Evolutionary conservation across 495 filamentous ascomycete species (phyloP), one percentile per base, ranked within the genome.

Genomic region (Hypoxylon fragiforme): DNA sequence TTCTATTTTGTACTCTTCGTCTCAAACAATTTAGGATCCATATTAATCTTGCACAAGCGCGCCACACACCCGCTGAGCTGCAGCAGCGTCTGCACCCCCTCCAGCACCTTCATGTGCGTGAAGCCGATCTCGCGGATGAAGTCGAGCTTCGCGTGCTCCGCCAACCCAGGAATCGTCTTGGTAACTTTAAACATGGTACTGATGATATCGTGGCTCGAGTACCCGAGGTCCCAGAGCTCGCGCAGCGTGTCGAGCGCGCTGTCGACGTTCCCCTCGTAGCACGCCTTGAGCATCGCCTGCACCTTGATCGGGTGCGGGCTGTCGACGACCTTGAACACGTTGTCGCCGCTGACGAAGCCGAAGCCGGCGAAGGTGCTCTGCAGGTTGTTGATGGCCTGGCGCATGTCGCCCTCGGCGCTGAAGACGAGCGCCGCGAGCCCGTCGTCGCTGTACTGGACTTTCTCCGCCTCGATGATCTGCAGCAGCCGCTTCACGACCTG

Each of bases 121-220:
- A 99, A 99, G 12, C 94, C 94, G 69, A 99, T 97, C 72, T 97
- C 95, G 70, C 88, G 89, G 63, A 97, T 95, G 57, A 99, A 97
- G 65, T 96, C 90, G 45, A 99, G 73, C 72, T 96, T 94, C 15
- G 90, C 80, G 70, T 97, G 90, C 74, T 99, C 94, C 42, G 89
- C 92, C 35, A 99, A 74, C 1, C 84, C 86, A 1, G 88, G 85
- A 35, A 96, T 88, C 3, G 90, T 94, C 75, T 99, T 99, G 15
- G 95, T 97, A 47, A 99, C 94, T 63, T 86, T 84, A 74, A 99
- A 99, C 94, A 99, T 99, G 18, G 92, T 97, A 68, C 87, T 91
- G 64, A 99, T 92, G 57, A 99, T 96, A 66, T 99, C 94, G 69
- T 97, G 91, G 45, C 90, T 91, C 7, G 88, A 92, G 68, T 99